Evolutionary conservation across 2,329 filamentous ascomycete genomes (phyloP), one percentile per base, ranked within the genome.

Genomic region (Pleoardoris graminearum): DNA sequence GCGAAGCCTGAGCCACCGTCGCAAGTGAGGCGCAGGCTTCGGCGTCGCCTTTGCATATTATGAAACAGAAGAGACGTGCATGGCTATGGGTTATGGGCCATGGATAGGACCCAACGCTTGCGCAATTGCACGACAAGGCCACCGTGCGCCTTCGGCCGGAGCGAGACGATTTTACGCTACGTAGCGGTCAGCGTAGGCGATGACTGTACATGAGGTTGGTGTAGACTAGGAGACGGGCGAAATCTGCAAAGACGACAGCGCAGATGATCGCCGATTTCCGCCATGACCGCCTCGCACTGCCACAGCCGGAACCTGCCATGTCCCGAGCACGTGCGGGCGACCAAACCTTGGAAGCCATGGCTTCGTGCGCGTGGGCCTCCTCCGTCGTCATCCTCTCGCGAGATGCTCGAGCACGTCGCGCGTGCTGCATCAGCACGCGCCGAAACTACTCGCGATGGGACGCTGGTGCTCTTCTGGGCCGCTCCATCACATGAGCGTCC

Each of bases 351-450:
- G 41, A 22, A 8, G 7, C 44, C 41, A 36, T 47, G 48, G 52
- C 52, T 23, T 43, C 36, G 48, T 16, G 50, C 48, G 51, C 51
- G 54, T 51, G 54, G 45, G 32, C 47, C 38, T 23, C 48, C 47
- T 7, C 53, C 52, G 32, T 46, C 36, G 32, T 46, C 36, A 27
- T 50, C 55, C 44, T 43, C 48, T 48, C 27, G 11, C 48, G 41
- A 39, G 42, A 30, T 43, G 30, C 19, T 45, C 7, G 45, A 36
- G 36, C 36, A 37, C 14, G 39, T 55, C 35, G 50, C 48, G 39
- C 30, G 39, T 54, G 19, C 38, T 67, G 67, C 63, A 66, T 67
- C 69, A 71, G 69, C 63, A 73, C 53, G 68, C 69, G 70, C 70
- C 63, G 50, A 50, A 63, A 60, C 65, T 68, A 69, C 67, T 68